Evolutionary conservation across 2,329 filamentous ascomycete genomes (phyloP), one percentile per base, ranked within the genome.

Genomic region (Talaromyces islandicus): DNA sequence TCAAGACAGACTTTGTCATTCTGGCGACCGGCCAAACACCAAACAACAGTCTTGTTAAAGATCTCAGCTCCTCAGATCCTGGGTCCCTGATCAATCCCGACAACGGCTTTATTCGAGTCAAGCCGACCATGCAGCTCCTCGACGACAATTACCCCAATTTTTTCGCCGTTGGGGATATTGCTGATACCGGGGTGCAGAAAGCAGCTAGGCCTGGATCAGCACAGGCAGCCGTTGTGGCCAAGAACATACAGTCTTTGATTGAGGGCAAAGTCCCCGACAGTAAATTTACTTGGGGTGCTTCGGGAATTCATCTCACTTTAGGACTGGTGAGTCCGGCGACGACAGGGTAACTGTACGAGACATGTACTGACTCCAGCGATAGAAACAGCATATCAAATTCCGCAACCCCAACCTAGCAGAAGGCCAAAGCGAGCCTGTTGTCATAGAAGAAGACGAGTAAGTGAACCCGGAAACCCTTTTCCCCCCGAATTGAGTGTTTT

Each of bases 11-110:
- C 71, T 79, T 72, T 66, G 78, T 69, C 51, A 79, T 82, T 27
- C 66, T 76, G 1, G 79, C 78, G 3, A 81, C 77, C 0, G 80
- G 80, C 3, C 79, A 82, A 66, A 76, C 66, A n/a, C 77, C 80
- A 0, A 79, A 80, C 46, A 80, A 77, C 12, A 64, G 69, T 14
- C 67, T 80, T 5, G 58, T 81, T 7, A 54, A 65, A 2, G 57
- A 68, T 6, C 59, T 80, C 2, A 65, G 69, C 1, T 64, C 72
- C 1, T 67, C 68, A 0, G 56, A 54, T 0, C 32, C 66, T 0
- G 62, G 64, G 7, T 68, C 68, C 1, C 60, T 75, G 1, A 58
- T 73, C 3, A 75, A 75, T 60, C 71, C 70, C 0, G 63, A 68
- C 1, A 74, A 73, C 57, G 72, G 71, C 4, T 74, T 68, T 32